Conservation (phyloP, 768 basidiomycete species). For the Boletus pseudopeckii region DNA sequence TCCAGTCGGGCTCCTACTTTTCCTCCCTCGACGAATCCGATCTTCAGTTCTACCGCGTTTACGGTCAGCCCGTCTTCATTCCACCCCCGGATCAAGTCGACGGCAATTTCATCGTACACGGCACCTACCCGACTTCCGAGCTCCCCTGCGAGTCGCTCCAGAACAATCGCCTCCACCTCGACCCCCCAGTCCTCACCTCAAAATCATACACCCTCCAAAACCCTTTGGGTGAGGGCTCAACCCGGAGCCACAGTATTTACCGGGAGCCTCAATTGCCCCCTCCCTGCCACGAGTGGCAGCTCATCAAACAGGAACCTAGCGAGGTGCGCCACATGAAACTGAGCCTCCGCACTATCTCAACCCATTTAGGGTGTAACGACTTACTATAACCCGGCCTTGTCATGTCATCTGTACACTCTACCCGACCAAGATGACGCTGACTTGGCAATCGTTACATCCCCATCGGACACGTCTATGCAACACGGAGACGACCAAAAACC, state of each 20-base stretch:
- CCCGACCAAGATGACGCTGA: slow-evolving; percentile 14
- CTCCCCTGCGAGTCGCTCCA: neutral
- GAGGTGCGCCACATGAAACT: slow-evolving; percentile 20
- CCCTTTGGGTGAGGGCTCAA: slow-evolving; percentile 21
- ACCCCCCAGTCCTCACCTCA: slow-evolving; percentile 8
- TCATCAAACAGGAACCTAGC: slow-evolving; percentile 23
- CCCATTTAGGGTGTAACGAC: slow-evolving; percentile 4
- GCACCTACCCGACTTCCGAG: slow-evolving; percentile 2
- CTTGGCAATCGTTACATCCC: neutral
- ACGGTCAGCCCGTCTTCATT: slow-evolving; percentile 33
- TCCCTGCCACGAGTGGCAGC: slow-evolving; percentile 18
- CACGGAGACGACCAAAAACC: slow-evolving; percentile 16
- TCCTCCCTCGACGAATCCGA: slow-evolving; percentile 31
- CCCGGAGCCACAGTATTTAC: neutral
- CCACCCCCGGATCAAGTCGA: slow-evolving; percentile 23
- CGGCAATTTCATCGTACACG: slow-evolving; percentile 14
- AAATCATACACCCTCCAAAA: slow-evolving; percentile 31
- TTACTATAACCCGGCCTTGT: slow-evolving; percentile 14
- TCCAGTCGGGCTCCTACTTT: slow-evolving; percentile 33
- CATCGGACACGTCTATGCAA: slow-evolving; percentile 1
- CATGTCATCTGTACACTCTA: slow-evolving; percentile 12
- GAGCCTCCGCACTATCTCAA: slow-evolving; percentile 3
- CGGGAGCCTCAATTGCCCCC: neutral
- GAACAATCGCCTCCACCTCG: slow-evolving; percentile 2
- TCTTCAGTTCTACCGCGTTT: slow-evolving; percentile 31